Conservation (phyloP, 441 rosid species). For the Corymbia calophylla region DNA sequence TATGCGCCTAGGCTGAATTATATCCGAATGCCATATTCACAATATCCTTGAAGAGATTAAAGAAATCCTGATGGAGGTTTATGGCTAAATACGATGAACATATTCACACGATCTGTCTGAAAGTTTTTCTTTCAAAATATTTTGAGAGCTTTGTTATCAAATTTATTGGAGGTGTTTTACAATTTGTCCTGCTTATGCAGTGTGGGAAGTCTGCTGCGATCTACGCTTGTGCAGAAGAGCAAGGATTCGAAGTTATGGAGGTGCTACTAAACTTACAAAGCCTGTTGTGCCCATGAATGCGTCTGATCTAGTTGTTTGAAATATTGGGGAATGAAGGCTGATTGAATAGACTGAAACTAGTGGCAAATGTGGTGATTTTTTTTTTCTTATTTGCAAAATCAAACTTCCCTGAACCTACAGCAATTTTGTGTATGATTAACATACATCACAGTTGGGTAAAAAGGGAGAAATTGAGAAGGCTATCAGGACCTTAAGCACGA, state of each 20-base stretch:
- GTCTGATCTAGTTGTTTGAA: not conserved
- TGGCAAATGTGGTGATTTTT: not conserved
- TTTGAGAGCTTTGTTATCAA: not conserved
- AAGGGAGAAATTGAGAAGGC: not conserved
- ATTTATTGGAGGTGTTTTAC: not conserved
- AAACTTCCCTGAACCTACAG: not conserved
- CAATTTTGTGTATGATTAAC: not conserved
- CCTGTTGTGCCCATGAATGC: not conserved
- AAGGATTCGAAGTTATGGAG: slow-evolving; percentile 86
- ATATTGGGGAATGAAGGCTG: not conserved
- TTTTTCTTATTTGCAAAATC: not conserved
- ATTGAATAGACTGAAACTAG: not conserved
- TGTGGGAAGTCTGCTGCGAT: slow-evolving; percentile 96
- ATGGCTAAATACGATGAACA: not conserved
- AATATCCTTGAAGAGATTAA: not conserved
- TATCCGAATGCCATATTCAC: not conserved
- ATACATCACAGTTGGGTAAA: not conserved
- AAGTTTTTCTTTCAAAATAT: not conserved
- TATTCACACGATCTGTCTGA: not conserved
- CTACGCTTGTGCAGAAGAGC: slow-evolving; percentile 90
- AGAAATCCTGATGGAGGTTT: not conserved
- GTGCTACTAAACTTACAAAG: slow-evolving; percentile 27
- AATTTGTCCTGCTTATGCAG: slow-evolving; percentile 30
- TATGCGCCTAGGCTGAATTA: not conserved
- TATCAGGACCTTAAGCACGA: not conserved